Conservation (phyloP, 176 grass and related monocot genomes). For the Carex littledalei region DNA sequence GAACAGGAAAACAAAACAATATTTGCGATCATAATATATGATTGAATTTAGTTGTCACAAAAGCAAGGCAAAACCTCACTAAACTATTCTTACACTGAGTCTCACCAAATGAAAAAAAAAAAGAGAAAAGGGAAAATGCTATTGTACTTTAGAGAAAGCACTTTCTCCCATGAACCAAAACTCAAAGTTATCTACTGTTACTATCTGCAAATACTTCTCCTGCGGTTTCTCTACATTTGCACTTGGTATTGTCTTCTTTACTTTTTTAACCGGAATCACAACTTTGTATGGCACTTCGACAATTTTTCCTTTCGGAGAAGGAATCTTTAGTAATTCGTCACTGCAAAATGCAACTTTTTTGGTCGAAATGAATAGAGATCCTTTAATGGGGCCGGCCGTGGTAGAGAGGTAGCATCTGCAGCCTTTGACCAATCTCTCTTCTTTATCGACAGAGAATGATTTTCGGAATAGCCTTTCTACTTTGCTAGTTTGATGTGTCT, state of each 20-base stretch:
- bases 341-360: constrained; percentile 73
- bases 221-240: constrained; percentile 26
- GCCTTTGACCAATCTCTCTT: constrained; percentile 63
- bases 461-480: constrained; percentile 67
- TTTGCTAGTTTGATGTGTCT: constrained; percentile 58
- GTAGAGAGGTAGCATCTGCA: constrained; percentile 82
- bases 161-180: constrained; percentile 47
- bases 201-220: constrained; percentile 36
- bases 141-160: constrained; percentile 6
- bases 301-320: constrained; percentile 31
- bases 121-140: background rate
- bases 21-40: background rate
- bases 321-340: constrained; percentile 45
- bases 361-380: constrained; percentile 72
- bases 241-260: constrained; percentile 21
- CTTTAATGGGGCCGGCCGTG: constrained; percentile 65
- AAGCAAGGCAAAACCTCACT: background rate
- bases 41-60: background rate
- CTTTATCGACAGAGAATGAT: constrained; percentile 50
- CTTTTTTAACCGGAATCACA: constrained; percentile 25
- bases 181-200: constrained; percentile 36
- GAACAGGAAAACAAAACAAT: background rate
- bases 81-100: background rate
- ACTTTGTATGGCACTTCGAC: constrained; percentile 61
- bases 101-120: constrained; percentile 1